phyloP scores from a whole-genome alignment of 2,329 filamentous ascomycete species.

The Gnomoniopsis sp. region DNA sequence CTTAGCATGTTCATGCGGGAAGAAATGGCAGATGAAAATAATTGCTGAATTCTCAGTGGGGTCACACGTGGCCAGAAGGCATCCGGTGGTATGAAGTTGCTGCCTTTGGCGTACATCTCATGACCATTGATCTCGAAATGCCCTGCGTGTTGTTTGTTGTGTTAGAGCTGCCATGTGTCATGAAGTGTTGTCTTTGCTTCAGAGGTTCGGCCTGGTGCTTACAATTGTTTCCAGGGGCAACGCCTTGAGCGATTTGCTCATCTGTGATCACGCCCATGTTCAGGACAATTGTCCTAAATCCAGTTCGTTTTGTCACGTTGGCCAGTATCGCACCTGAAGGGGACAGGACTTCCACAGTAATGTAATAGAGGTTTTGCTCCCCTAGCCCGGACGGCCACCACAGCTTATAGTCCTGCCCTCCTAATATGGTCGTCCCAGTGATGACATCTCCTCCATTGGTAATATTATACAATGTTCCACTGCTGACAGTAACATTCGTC shows the following conservation, averaged over 20 bases:
- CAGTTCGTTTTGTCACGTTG: slow-evolving; percentile 49
- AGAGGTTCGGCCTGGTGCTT: not conserved
- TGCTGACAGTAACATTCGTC: slow-evolving; percentile 35
- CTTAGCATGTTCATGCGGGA: slow-evolving; percentile 64
- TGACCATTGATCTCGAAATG: slow-evolving; percentile 65
- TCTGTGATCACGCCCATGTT: slow-evolving; percentile 53
- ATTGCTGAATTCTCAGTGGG: slow-evolving; percentile 42
- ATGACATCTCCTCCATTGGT: slow-evolving; percentile 39
- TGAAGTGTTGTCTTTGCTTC: slow-evolving; percentile 4
- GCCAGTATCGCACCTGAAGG: slow-evolving; percentile 33
- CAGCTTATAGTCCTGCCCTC: slow-evolving; percentile 42
- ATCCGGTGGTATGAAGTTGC: slow-evolving; percentile 61
- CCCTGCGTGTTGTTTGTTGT: slow-evolving; percentile 38
- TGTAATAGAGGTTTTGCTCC: slow-evolving; percentile 53
- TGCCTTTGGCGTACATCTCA: slow-evolving; percentile 62
- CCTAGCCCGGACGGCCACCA: slow-evolving; percentile 62
- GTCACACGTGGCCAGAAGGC: slow-evolving; percentile 62
- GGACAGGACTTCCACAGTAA: slow-evolving; percentile 46
- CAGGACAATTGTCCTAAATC: slow-evolving; percentile 60
- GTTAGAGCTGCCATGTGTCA: not conserved
- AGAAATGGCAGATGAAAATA: slow-evolving; percentile 52
- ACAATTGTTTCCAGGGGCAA: slow-evolving; percentile 32
- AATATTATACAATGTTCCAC: slow-evolving; percentile 36
- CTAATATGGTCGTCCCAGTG: slow-evolving; percentile 43
- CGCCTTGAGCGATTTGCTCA: slow-evolving; percentile 48